phyloP scores from a whole-genome alignment of 495 filamentous ascomycete genomes.

The Penicillium nucicola region DNA sequence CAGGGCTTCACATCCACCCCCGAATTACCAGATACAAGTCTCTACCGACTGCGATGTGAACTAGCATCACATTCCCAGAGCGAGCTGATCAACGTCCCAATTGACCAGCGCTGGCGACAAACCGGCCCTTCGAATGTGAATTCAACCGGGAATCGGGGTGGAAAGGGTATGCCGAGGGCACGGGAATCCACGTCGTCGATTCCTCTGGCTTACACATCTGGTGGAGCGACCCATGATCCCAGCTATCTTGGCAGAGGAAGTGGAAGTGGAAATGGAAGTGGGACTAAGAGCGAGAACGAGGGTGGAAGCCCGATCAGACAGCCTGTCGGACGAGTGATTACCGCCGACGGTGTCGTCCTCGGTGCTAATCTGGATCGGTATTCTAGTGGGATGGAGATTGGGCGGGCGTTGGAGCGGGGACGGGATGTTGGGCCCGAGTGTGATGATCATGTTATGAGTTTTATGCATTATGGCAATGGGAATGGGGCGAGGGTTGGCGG shows the following conservation, averaged over 20 bases:
- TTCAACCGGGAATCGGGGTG: neutral
- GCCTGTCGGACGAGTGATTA: constrained; percentile 14
- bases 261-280: neutral
- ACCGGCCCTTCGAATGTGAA: no score
- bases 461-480: constrained; percentile 25
- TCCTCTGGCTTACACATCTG: neutral
- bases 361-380: constrained; percentile 27
- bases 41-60: constrained; percentile 29
- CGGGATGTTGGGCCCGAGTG: neutral
- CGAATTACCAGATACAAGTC: constrained; percentile 34
- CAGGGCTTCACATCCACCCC: constrained; percentile 9
- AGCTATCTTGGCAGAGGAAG: no score
- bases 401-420: neutral
- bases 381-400: constrained; percentile 2
- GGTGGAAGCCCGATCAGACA: neutral
- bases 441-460: constrained; percentile 33
- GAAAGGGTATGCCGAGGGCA: neutral
- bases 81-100: constrained; percentile 35
- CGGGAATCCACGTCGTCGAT: neutral
- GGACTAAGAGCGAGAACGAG: no score
- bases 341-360: constrained; percentile 27
- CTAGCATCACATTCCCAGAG: constrained; percentile 21
- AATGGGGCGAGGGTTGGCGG: neutral
- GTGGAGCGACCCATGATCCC: neutral
- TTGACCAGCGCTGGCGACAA: constrained; percentile 13